These are phyloP conservation scores for Marchantia polymorpha DNA, from an alignment of 225 moss, liverwort and hornwort genomes.

Conservation along the genomic window DNA sequence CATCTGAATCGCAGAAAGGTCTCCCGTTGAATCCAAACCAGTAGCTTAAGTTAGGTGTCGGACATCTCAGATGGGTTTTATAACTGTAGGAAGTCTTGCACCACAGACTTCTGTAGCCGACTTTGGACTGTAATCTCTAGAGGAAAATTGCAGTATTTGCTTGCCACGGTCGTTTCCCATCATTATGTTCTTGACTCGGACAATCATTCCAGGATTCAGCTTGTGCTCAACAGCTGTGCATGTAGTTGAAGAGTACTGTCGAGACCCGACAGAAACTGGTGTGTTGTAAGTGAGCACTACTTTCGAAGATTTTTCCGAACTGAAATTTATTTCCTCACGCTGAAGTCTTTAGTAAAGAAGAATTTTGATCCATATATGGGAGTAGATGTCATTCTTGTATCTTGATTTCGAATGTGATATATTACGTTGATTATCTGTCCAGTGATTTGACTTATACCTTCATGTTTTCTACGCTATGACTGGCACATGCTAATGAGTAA, in stretches of 20 bases:
- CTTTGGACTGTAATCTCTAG: not conserved
- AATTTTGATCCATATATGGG: conserved; percentile 1
- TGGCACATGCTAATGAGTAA: too few species aligned
- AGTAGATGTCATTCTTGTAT: not conserved
- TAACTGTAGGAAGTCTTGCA: not conserved
- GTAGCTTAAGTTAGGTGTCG: not conserved
- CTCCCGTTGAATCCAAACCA: not conserved
- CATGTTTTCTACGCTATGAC: too few species aligned
- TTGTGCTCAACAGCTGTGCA: not conserved
- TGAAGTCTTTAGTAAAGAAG: not conserved
- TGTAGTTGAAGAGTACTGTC: not conserved
- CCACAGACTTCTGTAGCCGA: not conserved
- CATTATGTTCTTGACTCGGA: not conserved
- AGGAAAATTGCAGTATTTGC: not conserved
- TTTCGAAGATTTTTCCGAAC: not conserved
- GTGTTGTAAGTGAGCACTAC: not conserved
- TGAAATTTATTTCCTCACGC: not conserved
- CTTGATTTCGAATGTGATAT: too few species aligned
- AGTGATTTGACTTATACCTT: too few species aligned
- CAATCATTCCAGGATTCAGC: not conserved
- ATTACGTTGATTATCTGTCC: too few species aligned
- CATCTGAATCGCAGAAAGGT: conserved; percentile 7
- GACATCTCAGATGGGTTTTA: not conserved
- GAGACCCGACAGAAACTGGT: not conserved
- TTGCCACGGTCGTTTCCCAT: not conserved